Evolutionary conservation across 176 grass and related monocot genomes (phyloP), one percentile per base, ranked within the genome.

Genomic region (Poa annua): DNA sequence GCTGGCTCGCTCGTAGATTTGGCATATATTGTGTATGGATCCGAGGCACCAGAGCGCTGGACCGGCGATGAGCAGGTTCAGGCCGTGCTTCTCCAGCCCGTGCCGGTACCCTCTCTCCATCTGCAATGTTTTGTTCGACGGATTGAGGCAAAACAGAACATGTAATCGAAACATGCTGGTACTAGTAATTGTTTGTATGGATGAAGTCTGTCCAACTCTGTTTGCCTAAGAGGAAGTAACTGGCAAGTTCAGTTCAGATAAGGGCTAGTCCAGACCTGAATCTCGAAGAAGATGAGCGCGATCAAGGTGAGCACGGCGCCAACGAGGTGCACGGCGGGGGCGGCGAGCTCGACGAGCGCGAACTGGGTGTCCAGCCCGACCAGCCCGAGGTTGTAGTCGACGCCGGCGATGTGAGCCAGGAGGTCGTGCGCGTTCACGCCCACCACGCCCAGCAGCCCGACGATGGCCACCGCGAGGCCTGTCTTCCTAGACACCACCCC

Each of bases 351-450:
- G 20, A 93, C 91, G 38, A 98, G 85, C 6, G 74, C 91, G 32
- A 98, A 71, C 85, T 98, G 91, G 16, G 25, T 21, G n/a, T 98
- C 96, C 26, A 88, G 77, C 56, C 88, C 85, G 34, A 54, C 80
- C 26, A 93, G 26, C 1, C 68, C 82, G 54, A 95, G 19, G 55
- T 74, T 83, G 83, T 89, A 93, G 26, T 93, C 96, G 47, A 95
- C 81, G n/a, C 89, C 96, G 50, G 83, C 87, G 82, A 85, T 11
- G 62, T 98, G 92, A 1, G 96, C 92, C 13, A 87, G 52, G 73
- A 93, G 91, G 81, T 98, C 92, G 56, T 98, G 96, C 42, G 50
- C 80, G 79, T 95, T 98, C 13, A 87, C 85, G 16, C 38, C 57
- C 8, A 88, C 15, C 33, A 93, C 13, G 26, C 69, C 32, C 11